phyloP scores from a whole-genome alignment of 768 basidiomycete genomes.

The Galerina sulciceps region DNA sequence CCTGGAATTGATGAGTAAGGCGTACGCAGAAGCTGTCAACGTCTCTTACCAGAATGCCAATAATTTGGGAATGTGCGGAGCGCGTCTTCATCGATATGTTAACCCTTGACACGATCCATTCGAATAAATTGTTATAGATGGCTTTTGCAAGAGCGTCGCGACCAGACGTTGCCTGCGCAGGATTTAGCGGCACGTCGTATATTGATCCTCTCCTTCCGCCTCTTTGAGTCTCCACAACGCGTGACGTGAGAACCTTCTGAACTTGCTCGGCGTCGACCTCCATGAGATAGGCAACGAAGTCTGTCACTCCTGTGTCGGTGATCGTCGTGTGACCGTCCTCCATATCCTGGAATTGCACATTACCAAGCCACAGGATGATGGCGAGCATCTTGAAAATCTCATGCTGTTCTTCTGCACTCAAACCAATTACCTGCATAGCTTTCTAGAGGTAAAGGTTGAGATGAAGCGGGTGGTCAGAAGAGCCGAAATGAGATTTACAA shows the following conservation, averaged over 20 bases:
- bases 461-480: slow-evolving; percentile 2
- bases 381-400: slow-evolving; percentile 96
- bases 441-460: slow-evolving; percentile 47
- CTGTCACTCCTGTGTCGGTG: slow-evolving; percentile 85
- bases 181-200: slow-evolving; percentile 96
- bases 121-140: slow-evolving; percentile 97
- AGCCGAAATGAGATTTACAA: slow-evolving; percentile 53
- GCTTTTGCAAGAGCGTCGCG: slow-evolving; percentile 94
- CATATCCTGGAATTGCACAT: slow-evolving; percentile 86
- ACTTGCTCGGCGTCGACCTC: slow-evolving; percentile 80
- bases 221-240: slow-evolving; percentile 90
- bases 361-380: slow-evolving; percentile 93
- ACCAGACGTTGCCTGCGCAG: slow-evolving; percentile 86
- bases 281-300: slow-evolving; percentile 95
- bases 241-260: slow-evolving; percentile 84
- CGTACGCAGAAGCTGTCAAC: not conserved
- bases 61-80: slow-evolving; percentile 71
- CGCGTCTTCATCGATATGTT: slow-evolving; percentile 97
- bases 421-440: slow-evolving; percentile 93
- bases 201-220: slow-evolving; percentile 93
- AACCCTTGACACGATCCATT: slow-evolving; percentile 97
- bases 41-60: slow-evolving; percentile 82
- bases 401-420: slow-evolving; percentile 82
- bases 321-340: slow-evolving; percentile 89
- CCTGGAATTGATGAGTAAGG: slow-evolving; percentile 45